Evolutionary conservation across 768 basidiomycete species (phyloP), one percentile per base, ranked within the genome.

Genomic region (Suillus alpinus): DNA sequence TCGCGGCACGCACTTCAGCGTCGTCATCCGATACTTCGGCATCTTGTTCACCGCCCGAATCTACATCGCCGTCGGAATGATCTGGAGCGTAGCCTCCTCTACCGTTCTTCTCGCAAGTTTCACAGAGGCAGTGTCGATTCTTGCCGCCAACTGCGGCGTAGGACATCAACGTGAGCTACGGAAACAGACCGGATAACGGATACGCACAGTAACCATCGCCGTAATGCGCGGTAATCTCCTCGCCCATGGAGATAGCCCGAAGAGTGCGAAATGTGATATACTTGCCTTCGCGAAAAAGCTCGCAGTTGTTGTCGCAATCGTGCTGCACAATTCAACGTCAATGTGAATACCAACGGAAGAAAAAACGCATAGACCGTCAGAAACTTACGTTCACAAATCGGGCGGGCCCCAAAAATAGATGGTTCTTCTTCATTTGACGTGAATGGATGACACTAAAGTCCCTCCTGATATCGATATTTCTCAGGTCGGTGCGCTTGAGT

Each of bases 361-460:
- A 26, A 55, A 52, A 55, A 26, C 18, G 32, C 40, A 34, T 6
- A 59, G 32, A 49, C 29, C 14, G 49, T 23, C 39, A 64, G 65
- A 57, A 43, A 76, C 90, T 82, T 75, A 94, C 92, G 71, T 94
- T 94, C 63, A 94, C 92, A 77, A 94, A 94, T 70, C 92, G 88
- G 76, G 92, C 93, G 56, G 92, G 93, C 10, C 92, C 92, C 71
- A 94, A 78, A 78, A 94, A 94, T 69, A 94, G 80, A 77, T 94
- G 91, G 68, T 92, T 94, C 76, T 91, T 92, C 80, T 94, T 94
- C 83, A 92, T 88, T 73, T 91, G 90, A 69, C 89, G 91, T 37
- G 91, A 93, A 74, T 94, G 92, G 57, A 94, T 93, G 68, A 94
- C 92, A 72, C 91, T 93, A 71, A 94, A 94, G 72, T 94, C 92